Evolutionary conservation across 129 eudicot species (phyloP), one percentile per base, ranked within the genome.

Genomic region (Lactuca sativa): DNA sequence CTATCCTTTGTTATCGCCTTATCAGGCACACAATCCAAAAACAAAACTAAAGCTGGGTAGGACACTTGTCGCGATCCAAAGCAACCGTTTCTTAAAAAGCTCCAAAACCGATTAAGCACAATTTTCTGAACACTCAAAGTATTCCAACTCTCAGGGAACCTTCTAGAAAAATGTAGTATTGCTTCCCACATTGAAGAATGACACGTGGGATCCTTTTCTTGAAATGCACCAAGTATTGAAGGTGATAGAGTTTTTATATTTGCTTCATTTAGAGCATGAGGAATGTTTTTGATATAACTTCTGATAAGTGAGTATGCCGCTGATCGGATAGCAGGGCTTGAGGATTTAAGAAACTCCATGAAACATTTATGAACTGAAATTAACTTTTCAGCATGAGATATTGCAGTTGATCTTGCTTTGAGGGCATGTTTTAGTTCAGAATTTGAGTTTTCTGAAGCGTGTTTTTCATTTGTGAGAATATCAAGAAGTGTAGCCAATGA

Each of bases 161-260:
- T 80, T 67, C 72, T 74, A 13, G 78, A 81, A 56, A 90, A 90
- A 41, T 80, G 77, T 59, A 93, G 67, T 8, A 93, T 62, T 32
- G 85, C 82, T 36, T 93, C 95, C 99, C 99, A 93, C 95, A 93
- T 85, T 25, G 97, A 74, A 62, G 95, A 61, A 84, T 93, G 99
- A 66, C 99, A 93, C 51, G 83, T 70, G 72, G 93, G 90, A 61
- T 83, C 84, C 65, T 79, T 85, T 67, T 93, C 99, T 82, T 90
- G 93, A 73, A 93, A 85, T 37, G 86, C 84, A 70, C 97, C 99
- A 68, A 89, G 88, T 65, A 93, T 83, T 56, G 84, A 81, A 63
- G 85, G 73, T 36, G 95, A 80, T 70, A 93, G 84, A 47, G 43
- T 71, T 78, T 85, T 82, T 59, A 90, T 55, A 32, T 85, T 81